Evolutionary conservation across 2,329 filamentous ascomycete genomes (phyloP), one percentile per base, ranked within the genome.

Genomic region (Herpotrichia juniperi): DNA sequence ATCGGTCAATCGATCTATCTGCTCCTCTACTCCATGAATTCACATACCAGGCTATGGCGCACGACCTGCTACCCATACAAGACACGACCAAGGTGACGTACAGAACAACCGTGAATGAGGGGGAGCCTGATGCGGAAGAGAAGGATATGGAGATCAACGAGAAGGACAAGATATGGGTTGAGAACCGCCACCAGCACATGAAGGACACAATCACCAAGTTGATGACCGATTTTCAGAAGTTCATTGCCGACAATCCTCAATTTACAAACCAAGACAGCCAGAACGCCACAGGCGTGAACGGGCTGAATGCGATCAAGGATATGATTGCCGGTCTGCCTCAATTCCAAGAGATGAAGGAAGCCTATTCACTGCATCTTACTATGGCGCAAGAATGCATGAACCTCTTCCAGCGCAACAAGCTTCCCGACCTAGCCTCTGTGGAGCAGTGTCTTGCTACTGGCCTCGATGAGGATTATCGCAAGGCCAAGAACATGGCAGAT

Each of bases 331-430:
- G 93, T 8, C 78, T 99, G 53, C 92, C 93, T 11, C 91, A 97
- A 68, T 99, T 97, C 67, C 91, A 96, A 67, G 89, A 96, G 74
- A 91, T 94, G 81, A 97, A 97, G 73, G 91, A 96, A 69, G 88
- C 91, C 1, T 99, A 97, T 73, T 94, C 93, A 0, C 79, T 99
- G 48, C 94, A 99, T 74, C 80, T 99, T 35, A 93, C 87, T 61
- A 97, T 99, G 93, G 94, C 94, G 1, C 90, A 97, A 71, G 92
- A 96, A 71, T 96, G 92, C 71, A 97, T 97, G 93, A 91, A 91
- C 63, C 85, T 90, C 31, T 99, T 99, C 65, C 87, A 96, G 69
- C 79, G 86, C 46, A 85, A 88, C 70, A 96, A 96, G 68, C 81
- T 99, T 6, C 83, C 89, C 6, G 94, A 99, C 67, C 81, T 97